These are phyloP conservation scores for Lycium barbarum DNA, from an alignment of 257 asterid genomes.

Conservation along the genomic window DNA sequence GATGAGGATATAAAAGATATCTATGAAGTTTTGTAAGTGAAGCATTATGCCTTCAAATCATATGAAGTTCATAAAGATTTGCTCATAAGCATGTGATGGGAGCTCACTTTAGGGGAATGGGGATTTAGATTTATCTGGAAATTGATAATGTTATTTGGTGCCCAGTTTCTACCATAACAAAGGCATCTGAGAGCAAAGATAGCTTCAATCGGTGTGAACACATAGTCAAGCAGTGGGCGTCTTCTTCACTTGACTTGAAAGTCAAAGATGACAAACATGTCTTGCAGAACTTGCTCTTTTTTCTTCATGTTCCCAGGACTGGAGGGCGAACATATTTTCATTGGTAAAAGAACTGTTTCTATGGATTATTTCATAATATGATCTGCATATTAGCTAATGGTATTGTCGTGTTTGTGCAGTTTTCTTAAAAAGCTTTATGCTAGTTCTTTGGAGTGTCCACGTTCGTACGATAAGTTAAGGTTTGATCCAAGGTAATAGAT, in stretches of 20 bases:
- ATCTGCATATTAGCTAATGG: conserved; percentile 6
- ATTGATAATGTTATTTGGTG: conserved; percentile 13
- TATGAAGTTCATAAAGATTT: background rate
- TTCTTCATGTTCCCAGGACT: conserved; percentile 96
- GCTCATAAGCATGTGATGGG: background rate
- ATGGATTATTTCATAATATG: background rate
- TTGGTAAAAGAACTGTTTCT: conserved; percentile 55
- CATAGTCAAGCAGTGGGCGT: conserved; percentile 85
- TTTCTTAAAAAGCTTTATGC: conserved; percentile 85
- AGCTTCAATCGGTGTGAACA: conserved; percentile 65
- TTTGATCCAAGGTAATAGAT: conserved; percentile 76
- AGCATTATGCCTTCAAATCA: conserved; percentile 1
- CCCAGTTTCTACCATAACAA: conserved; percentile 50
- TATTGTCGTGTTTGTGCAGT: conserved; percentile 44
- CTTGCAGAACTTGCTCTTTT: conserved; percentile 85
- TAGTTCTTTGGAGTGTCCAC: conserved; percentile 79
- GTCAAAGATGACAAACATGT: conserved; percentile 67
- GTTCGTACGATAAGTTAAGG: conserved; percentile 92
- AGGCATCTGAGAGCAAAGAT: conserved; percentile 52
- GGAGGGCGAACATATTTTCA: conserved; percentile 94
- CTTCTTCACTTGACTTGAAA: conserved; percentile 63
- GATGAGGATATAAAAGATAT: background rate
- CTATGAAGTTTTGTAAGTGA: background rate
- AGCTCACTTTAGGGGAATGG: background rate
- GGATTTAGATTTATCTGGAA: conserved; percentile 19